phyloP scores from a whole-genome alignment of 805 yeast genomes.

The Candida xyloterini region DNA sequence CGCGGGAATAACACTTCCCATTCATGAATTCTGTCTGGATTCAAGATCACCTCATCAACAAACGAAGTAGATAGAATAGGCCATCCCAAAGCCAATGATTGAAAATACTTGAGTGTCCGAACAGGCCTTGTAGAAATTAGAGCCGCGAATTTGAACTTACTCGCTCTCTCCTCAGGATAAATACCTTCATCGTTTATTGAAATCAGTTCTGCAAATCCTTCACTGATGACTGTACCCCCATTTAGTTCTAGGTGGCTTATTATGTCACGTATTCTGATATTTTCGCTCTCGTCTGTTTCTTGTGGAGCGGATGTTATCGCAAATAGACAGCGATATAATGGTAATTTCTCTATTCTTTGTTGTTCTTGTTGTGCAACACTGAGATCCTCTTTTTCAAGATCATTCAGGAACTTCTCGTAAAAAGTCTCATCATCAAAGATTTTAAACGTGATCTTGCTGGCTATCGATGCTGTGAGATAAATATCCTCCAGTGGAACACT shows the following conservation, averaged over 20 bases:
- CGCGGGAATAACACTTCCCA: constrained; percentile 43
- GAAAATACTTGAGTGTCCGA: constrained; percentile 74
- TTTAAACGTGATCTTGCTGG: constrained; percentile 28
- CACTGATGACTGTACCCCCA: constrained; percentile 42
- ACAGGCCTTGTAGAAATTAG: constrained; percentile 55
- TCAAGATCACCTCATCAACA: constrained; percentile 46
- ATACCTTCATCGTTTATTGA: background rate
- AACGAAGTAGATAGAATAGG: constrained; percentile 67
- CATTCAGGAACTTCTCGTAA: constrained; percentile 11
- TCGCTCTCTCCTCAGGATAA: constrained; percentile 1
- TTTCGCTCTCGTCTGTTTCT: constrained; percentile 1
- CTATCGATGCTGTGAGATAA: constrained; percentile 32
- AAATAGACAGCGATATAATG: constrained; percentile 38
- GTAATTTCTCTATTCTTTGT: background rate
- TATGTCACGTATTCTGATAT: constrained; percentile 31
- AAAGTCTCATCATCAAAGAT: constrained; percentile 16
- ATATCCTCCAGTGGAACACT: constrained; percentile 30
- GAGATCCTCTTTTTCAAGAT: constrained; percentile 5
- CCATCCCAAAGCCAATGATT: constrained; percentile 80
- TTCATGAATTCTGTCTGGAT: constrained; percentile 7
- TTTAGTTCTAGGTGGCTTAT: constrained; percentile 35
- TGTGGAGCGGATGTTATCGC: constrained; percentile 31
- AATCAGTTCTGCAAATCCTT: constrained; percentile 12
- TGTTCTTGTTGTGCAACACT: background rate
- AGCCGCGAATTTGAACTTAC: constrained; percentile 53